phyloP scores from a whole-genome alignment of 192 early-diverging fungal genomes.

The Coemansia asiatica region DNA sequence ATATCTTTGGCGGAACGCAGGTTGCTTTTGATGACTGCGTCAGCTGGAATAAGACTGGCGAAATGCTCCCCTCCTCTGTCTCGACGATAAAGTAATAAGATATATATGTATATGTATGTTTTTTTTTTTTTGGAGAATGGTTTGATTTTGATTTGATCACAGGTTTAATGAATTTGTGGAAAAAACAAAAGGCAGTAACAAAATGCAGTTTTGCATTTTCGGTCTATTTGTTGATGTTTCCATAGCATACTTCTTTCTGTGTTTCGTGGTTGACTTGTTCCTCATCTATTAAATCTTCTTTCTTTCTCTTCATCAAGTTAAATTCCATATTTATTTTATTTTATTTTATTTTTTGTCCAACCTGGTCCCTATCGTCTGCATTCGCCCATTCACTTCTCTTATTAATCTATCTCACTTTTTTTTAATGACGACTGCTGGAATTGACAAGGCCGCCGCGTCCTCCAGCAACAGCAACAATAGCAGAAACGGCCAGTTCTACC shows the following conservation, averaged over 20 bases:
- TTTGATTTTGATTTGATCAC: too few relatives aligned
- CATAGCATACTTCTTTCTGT: background rate
- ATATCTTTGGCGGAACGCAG: slow-evolving; percentile 91
- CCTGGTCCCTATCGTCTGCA: too few relatives aligned
- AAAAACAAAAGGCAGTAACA: too few relatives aligned
- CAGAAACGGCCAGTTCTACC: slow-evolving; percentile 6
- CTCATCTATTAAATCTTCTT: background rate
- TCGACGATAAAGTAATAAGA: background rate
- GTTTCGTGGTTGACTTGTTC: too few relatives aligned
- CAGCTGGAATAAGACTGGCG: slow-evolving; percentile 62
- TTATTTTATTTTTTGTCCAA: background rate
- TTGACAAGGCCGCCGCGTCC: slow-evolving; percentile 8
- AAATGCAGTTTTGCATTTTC: too few relatives aligned
- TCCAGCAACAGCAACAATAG: background rate
- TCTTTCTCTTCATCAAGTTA: background rate
- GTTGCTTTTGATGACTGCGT: slow-evolving; percentile 83
- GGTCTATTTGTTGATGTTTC: too few relatives aligned
- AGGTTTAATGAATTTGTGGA: too few relatives aligned
- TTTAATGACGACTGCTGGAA: slow-evolving; percentile 34
- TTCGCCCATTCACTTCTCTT: too few relatives aligned
- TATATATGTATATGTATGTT: background rate
- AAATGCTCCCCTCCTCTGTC: background rate
- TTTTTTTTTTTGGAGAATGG: slow-evolving; percentile 5
- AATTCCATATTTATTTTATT: background rate
- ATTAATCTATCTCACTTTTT: background rate